Conservation (phyloP, 1,284 basidiomycete species). For the Rhodotorula sp. region DNA sequence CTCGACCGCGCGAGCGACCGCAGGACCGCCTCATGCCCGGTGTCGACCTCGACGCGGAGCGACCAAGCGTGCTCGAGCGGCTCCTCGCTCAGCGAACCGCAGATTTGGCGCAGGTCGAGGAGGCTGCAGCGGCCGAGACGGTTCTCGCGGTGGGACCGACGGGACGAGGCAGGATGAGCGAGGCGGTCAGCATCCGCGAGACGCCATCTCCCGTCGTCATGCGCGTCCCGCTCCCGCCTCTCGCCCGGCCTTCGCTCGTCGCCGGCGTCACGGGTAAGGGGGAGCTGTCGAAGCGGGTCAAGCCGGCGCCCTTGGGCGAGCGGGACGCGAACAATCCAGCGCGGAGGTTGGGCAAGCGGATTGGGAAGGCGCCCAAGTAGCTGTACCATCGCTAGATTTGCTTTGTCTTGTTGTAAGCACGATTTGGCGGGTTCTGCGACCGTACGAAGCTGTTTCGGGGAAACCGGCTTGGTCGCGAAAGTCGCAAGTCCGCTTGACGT, state of each 20-base stretch:
- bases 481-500: neutral
- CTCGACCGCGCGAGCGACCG: constrained; percentile 49
- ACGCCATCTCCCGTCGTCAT: constrained; percentile 19
- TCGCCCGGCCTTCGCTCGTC: neutral
- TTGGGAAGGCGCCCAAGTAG: neutral
- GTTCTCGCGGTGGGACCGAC: neutral
- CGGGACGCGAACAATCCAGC: constrained; percentile 9
- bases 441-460: neutral
- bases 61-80: constrained; percentile 24
- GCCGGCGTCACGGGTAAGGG: neutral
- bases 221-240: constrained; percentile 1
- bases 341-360: neutral
- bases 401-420: neutral
- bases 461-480: neutral
- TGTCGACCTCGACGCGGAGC: constrained; percentile 37
- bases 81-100: constrained; percentile 15
- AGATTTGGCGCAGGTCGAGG: neutral
- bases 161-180: neutral
- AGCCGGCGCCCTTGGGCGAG: constrained; percentile 10
- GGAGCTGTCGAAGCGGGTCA: neutral
- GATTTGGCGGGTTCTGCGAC: neutral
- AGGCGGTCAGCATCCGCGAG: neutral
- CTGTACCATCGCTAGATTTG: no score
- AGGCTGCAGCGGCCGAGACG: neutral
- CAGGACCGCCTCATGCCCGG: constrained; percentile 16